Evolutionary conservation across 768 basidiomycete species (phyloP).

Genomic region (Russula griseocarnosa): DNA sequence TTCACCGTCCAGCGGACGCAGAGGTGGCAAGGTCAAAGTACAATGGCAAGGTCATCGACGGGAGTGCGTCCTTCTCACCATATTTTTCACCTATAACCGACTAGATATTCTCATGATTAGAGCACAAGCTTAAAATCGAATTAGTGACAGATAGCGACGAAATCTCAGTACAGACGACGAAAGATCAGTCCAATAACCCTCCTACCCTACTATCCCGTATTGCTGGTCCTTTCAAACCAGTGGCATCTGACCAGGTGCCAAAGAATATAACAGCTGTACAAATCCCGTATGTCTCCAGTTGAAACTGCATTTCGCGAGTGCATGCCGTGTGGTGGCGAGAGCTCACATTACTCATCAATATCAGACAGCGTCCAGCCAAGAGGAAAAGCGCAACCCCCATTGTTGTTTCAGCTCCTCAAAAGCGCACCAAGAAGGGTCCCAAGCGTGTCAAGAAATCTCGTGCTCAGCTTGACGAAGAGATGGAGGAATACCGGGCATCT

Average conservation of each 20-base stretch:
- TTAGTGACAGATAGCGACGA: constrained; percentile 50
- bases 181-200: constrained; percentile 30
- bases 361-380: constrained; percentile 18
- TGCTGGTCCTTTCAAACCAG: constrained; percentile 25
- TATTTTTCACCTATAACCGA: not conserved
- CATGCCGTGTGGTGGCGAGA: constrained; percentile 1
- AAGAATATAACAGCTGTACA: not conserved
- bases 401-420: constrained; percentile 19
- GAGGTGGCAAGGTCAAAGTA: constrained; percentile 61
- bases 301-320: not conserved
- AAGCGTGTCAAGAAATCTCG: constrained; percentile 66
- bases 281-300: constrained; percentile 12
- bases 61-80: constrained; percentile 38
- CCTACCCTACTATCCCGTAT: constrained; percentile 43
- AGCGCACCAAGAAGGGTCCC: constrained; percentile 66
- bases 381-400: constrained; percentile 13
- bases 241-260: not conserved
- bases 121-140: constrained; percentile 63
- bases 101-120: constrained; percentile 35
- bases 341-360: constrained; percentile 3
- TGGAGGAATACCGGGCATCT: constrained; percentile 69
- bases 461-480: constrained; percentile 70
- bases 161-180: constrained; percentile 26
- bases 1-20: constrained; percentile 63
- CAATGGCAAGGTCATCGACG: constrained; percentile 71